Base-by-base conservation (phyloP, 2,329 filamentous ascomycete genomes). In the Neofusicoccum sp. region DNA sequence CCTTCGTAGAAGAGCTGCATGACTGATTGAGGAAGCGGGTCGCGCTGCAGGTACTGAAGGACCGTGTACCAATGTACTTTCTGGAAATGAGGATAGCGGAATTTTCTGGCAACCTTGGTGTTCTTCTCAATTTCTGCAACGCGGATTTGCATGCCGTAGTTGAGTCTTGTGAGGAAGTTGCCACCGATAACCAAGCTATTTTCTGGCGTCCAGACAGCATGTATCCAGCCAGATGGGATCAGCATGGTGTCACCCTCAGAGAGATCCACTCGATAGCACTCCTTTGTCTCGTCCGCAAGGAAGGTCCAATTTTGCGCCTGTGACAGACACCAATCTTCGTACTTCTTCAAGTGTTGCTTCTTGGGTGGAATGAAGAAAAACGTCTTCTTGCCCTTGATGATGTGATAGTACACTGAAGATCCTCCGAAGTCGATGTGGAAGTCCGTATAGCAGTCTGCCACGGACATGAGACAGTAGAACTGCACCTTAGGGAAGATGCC, bases 361-460 rank as follows among this genome's bases (percentile, higher is more conserved):
- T 86, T 88, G 0, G 86, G 86, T 3, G 85, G 85, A 58, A 89
- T 88, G 75, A 89, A 89, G 71, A 89, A 87, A 72, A 89, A 89
- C 0, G 86, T 87, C 72, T 89, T 89, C 67, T 82, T 85, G 60
- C 86, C 86, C 65, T 86, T 86, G 59, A 89, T 73, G 63, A 89
- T 88, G 67, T 89, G 86, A 65, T 89, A 89, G 68, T 85, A 89
- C 5, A 89, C 86, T 1, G 86, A 89, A 3, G 86, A 89, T 4
- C 86, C 86, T 36, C 86, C 86, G 71, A 89, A 89, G 68, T 89
- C 86, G 68, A 89, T 87, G 71, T 89, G 86, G 65, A 89, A 89
- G 70, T 89, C 86, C 20, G 86, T 89, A 65, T 87, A 89, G 71
- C 86, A 88, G 71, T 89, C 86, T 11, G 85, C 84, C 24, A 88